Evolutionary conservation across 2,329 filamentous ascomycete genomes (phyloP), one percentile per base, ranked within the genome.

Genomic region (Paecilomyces sp.): DNA sequence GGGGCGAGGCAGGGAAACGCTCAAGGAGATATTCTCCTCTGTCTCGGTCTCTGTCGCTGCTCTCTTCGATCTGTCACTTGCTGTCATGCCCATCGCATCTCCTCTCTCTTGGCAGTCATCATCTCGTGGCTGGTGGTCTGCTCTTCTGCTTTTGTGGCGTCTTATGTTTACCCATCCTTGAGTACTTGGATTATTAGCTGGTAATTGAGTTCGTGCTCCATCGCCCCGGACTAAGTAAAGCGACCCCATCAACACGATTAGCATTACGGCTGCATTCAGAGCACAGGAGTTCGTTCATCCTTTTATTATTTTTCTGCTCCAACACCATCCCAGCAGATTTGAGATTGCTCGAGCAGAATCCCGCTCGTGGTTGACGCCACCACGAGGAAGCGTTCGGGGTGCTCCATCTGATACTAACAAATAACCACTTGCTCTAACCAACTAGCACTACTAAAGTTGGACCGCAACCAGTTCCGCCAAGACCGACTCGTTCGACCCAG

Each of bases 1-100:
- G 79, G 8, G 71, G 76, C 6, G 71, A 70, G n/a, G 66, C 68
- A 5, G 24, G 71, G 67, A 22, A 55, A 66, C 64, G 57, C 51
- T 22, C 3, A 28, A 28, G 25, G 36, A 53, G 22, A 28, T 4
- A 51, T 25, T 57, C 34, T 34, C 41, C 25, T 22, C 22, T 22
- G 22, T 22, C 22, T 22, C 22, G 22, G 13, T 36, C 18, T 18
- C 15, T 7, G 22, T 30, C 34, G 22, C 22, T 22, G 22, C 4
- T 22, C 24, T 34, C 52, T 36, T 55, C 56, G 41, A 11, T 28
- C 24, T 25, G 30, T 36, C 57, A 25, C 25, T 51, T 47, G 25
- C 18, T 33, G 28, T 24, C 18, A 33, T 50, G n/a, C 55, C 2
- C 41, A 22, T 57, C 18, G 24, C 18, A 24, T 50, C 55, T 22